Evolutionary conservation across 2,329 filamentous ascomycete genomes (phyloP).

Genomic region (Blastomyces parvus): DNA sequence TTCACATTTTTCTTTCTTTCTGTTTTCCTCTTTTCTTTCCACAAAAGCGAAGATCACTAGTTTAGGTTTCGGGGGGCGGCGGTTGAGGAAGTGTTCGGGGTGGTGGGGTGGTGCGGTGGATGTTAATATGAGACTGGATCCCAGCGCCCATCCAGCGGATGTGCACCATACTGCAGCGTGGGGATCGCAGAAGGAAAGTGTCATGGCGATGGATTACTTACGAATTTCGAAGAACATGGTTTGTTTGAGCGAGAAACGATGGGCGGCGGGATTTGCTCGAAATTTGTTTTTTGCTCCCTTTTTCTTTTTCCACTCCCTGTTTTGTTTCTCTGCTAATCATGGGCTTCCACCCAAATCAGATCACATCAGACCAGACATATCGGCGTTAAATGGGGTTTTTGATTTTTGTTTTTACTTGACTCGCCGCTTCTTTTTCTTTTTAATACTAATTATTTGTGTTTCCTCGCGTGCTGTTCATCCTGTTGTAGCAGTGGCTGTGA

Average conservation of each 20-base stretch:
- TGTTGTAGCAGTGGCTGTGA: too few relatives aligned
- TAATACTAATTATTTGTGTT: not conserved
- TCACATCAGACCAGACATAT: slow-evolving; percentile 2
- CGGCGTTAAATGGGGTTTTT: not conserved
- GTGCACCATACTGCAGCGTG: not conserved
- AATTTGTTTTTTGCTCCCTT: not conserved
- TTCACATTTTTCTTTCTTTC: not conserved
- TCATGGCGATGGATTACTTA: not conserved
- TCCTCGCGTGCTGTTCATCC: not conserved
- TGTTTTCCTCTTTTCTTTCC: not conserved
- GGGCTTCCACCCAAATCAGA: not conserved
- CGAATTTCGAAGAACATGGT: not conserved
- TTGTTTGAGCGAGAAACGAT: not conserved
- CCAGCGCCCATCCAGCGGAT: not conserved
- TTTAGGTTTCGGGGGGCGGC: not conserved
- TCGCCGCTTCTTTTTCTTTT: not conserved
- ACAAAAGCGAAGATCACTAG: not conserved
- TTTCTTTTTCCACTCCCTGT: not conserved
- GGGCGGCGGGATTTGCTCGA: not conserved
- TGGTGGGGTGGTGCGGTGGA: too few relatives aligned
- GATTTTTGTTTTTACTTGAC: not conserved
- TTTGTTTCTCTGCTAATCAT: not conserved
- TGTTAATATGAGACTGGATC: not conserved
- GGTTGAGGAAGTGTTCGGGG: too few relatives aligned
- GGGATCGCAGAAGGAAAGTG: not conserved